Evolutionary conservation across 1,284 basidiomycete genomes (phyloP).

Genomic region (Coriolopsis trogii): DNA sequence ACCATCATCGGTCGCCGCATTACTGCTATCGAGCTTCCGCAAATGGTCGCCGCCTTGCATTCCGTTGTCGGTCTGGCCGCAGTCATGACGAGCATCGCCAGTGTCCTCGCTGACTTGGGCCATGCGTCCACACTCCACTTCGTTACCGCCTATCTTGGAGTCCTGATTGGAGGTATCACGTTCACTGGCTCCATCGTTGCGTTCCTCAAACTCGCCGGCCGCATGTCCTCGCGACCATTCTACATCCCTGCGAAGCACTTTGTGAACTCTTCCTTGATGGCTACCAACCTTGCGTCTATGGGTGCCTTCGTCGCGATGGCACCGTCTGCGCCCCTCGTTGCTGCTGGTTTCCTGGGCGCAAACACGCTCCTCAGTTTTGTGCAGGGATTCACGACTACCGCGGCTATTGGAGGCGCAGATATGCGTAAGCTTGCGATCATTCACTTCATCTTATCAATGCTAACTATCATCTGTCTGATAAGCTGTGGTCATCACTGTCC

Average conservation of each 20-base stretch:
- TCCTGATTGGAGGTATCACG: conserved; percentile 80
- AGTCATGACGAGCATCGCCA: conserved; percentile 80
- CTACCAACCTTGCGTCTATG: conserved; percentile 71
- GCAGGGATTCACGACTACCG: conserved; percentile 83
- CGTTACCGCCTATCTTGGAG: conserved; percentile 82
- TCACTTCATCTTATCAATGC: not conserved
- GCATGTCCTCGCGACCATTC: conserved; percentile 74
- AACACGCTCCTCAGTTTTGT: conserved; percentile 79
- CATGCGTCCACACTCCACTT: conserved; percentile 74
- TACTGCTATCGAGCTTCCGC: conserved; percentile 83
- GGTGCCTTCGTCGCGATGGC: conserved; percentile 74
- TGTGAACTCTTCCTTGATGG: conserved; percentile 70
- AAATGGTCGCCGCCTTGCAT: conserved; percentile 75
- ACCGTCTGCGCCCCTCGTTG: conserved; percentile 69
- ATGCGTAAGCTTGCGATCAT: conserved; percentile 67
- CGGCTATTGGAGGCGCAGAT: conserved; percentile 86
- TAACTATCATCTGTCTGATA: conserved; percentile 30
- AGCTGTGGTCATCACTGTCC: conserved; percentile 86
- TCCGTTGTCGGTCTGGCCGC: conserved; percentile 86
- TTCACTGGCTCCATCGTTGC: conserved; percentile 88
- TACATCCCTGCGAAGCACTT: conserved; percentile 76
- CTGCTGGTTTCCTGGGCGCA: conserved; percentile 74
- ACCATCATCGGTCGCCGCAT: conserved; percentile 77
- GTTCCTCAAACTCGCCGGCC: conserved; percentile 82
- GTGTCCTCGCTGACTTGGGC: conserved; percentile 68